Base-by-base conservation (phyloP, 164 flowering plant genomes). In the Berberis vulgaris region DNA sequence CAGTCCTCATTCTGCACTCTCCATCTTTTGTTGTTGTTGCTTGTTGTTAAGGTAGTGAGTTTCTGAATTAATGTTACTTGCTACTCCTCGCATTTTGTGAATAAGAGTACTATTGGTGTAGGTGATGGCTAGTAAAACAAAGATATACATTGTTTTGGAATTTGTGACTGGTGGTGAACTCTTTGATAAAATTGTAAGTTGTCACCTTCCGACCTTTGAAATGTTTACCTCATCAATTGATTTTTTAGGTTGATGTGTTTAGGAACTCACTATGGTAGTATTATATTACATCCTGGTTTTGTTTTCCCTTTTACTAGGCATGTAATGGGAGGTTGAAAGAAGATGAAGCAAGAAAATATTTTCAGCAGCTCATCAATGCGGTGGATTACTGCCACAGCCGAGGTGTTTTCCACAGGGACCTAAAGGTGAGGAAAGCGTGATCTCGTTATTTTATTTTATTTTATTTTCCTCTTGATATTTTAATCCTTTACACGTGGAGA, bases 91-190 rank as follows among this genome's bases (percentile, higher is more conserved):
- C n/a, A 61, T 54, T 7, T 40, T 43, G 43, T 45, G 49, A 45
- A 58, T n/a, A 64, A 58, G 6, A 42, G 59, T 60, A n/a, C 10
- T 64, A 6, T 69, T 57, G 66, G 43, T 80, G 67, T 65, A 89
- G 97, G 94, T 89, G 70, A 89, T 89, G 94, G 97, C 97, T 49
- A 90, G 97, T 87, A 90, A 90, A 82, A 81, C 94, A n/a, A 90
- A 87, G 74, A 87, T 90, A 71, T 90, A 90, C 70, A 86, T 90
- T 60, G 96, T 91, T 42, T 41, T 91, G 80, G 96, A 91, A 72
- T 83, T 85, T 74, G 96, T 91, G 56, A 85, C 89, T 56, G 97
- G 97, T 69, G 97, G 97, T 52, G 96, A 91, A 72, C 88, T 91
- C 45, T 91, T 85, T 65, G 93, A 86, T 80, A 88, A 82, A 84